These are phyloP conservation scores for Paraphaeosphaeria sporulosa DNA, from an alignment of 2,329 filamentous ascomycete species.

Conservation along the genomic window DNA sequence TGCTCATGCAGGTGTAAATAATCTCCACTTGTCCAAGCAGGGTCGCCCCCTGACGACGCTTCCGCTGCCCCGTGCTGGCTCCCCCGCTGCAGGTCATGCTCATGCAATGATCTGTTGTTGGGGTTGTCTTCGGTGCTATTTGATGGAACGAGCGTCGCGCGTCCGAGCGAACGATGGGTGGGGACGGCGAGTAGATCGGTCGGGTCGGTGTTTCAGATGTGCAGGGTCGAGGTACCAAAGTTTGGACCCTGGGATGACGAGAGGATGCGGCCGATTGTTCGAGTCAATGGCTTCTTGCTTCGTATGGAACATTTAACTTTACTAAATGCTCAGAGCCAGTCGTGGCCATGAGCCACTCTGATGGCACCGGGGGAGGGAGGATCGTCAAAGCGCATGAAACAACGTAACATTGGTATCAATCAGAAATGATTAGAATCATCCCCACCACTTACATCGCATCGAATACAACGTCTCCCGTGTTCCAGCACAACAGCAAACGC, in stretches of 20 bases:
- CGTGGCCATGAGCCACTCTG: neutral
- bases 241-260: neutral
- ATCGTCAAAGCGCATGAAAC: neutral
- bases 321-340: too few relatives aligned
- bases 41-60: conserved; percentile 1
- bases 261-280: neutral
- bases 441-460: neutral
- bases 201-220: conserved; percentile 10
- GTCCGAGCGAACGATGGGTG: neutral
- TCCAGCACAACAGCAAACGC: neutral
- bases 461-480: neutral
- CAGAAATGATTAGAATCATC: neutral
- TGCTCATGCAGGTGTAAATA: neutral
- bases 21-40: conserved; percentile 5
- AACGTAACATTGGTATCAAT: neutral
- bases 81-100: conserved; percentile 1
- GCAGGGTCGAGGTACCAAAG: neutral
- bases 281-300: too few relatives aligned
- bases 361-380: too few relatives aligned
- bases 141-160: conserved; percentile 6
- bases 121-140: neutral
- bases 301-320: too few relatives aligned
- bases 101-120: conserved; percentile 8
- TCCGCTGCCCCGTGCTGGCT: conserved; percentile 8
- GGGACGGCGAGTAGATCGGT: conserved; percentile 3